These are phyloP conservation scores for Chalciporus piperatus DNA, from an alignment of 768 basidiomycete genomes.

Conservation along the genomic window DNA sequence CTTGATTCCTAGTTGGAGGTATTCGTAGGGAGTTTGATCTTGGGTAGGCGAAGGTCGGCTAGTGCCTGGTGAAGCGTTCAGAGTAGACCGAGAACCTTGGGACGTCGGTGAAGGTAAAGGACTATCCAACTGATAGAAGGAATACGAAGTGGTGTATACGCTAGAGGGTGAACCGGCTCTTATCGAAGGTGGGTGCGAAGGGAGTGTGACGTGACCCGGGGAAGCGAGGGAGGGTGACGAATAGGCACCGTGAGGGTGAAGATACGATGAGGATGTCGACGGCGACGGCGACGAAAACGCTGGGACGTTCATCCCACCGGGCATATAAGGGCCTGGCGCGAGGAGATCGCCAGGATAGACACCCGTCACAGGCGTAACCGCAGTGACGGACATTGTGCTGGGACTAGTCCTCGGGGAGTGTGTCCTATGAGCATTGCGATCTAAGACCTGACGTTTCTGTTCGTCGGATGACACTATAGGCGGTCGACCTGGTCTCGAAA, in stretches of 20 bases:
- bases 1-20: constrained; percentile 71
- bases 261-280: constrained; percentile 7
- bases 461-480: constrained; percentile 37
- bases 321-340: not conserved
- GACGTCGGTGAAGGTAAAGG: constrained; percentile 43
- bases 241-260: constrained; percentile 16
- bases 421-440: constrained; percentile 52
- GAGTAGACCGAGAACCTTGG: constrained; percentile 11
- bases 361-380: constrained; percentile 25
- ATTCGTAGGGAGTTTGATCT: constrained; percentile 55
- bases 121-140: constrained; percentile 60
- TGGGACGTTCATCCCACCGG: not conserved
- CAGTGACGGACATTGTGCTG: constrained; percentile 2
- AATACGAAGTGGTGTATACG: constrained; percentile 59
- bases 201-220: constrained; percentile 14
- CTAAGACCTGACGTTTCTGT: constrained; percentile 45
- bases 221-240: constrained; percentile 15
- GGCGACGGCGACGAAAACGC: not conserved
- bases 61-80: constrained; percentile 14
- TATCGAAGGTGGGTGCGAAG: constrained; percentile 35
- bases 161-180: constrained; percentile 39
- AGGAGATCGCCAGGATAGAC: constrained; percentile 6
- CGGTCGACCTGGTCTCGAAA: constrained; percentile 60
- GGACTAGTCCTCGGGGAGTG: constrained; percentile 29
- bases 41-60: constrained; percentile 20